Evolutionary conservation across 2,329 filamentous ascomycete genomes (phyloP).

Genomic region (Ophiocordyceps camponoti-floridani): DNA sequence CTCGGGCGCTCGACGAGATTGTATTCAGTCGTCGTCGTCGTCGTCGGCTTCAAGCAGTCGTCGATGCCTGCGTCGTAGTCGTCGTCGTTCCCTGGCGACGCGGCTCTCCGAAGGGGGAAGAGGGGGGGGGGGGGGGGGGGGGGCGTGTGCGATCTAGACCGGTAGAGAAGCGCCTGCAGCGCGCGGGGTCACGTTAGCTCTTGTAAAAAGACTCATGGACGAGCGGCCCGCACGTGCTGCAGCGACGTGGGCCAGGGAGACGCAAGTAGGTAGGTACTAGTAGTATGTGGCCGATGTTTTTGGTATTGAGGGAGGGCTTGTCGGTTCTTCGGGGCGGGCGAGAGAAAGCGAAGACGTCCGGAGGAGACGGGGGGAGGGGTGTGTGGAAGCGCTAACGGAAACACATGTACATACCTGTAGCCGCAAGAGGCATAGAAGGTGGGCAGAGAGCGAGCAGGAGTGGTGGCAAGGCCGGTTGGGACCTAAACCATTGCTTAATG

Average conservation of each 20-base stretch:
- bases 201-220: conserved; percentile 1
- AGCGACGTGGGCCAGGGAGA: neutral
- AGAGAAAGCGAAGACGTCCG: neutral
- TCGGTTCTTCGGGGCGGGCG: neutral
- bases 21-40: neutral
- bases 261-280: neutral
- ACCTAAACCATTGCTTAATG: neutral
- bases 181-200: conserved; percentile 4
- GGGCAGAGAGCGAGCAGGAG: neutral
- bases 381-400: conserved; percentile 3
- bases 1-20: neutral
- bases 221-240: neutral
- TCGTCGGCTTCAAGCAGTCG: neutral
- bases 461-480: neutral
- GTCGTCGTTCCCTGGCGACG: neutral
- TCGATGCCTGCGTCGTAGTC: conserved; percentile 1
- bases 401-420: conserved; percentile 3
- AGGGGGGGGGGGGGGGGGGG: neutral
- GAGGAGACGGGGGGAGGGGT: neutral
- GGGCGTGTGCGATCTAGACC: neutral
- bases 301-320: conserved; percentile 1
- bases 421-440: conserved; percentile 4
- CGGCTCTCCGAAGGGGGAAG: neutral
- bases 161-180: conserved; percentile 2
- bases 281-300: neutral